A percentile compares a stretch with the other conserved stretches of the same genome.
Evolutionary conservation across 129 eudicot species (phyloP).

Genomic region (Escallonia herrerae): DNA sequence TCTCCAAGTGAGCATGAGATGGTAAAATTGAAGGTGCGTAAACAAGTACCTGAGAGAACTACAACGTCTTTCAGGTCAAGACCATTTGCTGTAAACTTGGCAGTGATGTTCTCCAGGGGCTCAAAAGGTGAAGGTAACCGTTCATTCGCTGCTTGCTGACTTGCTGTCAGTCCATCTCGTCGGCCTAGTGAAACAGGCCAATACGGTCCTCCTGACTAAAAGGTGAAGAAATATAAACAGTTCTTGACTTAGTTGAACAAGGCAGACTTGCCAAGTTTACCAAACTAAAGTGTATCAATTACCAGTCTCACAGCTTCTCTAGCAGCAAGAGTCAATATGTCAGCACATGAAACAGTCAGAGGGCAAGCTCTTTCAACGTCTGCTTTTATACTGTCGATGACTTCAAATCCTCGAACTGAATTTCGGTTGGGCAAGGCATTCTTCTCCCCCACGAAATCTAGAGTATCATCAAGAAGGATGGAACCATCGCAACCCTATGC

Average conservation of each 20-base stretch:
- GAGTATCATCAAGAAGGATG: conserved; percentile 58
- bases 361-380: conserved; percentile 69
- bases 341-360: conserved; percentile 55
- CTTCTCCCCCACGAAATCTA: conserved; percentile 53
- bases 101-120: conserved; percentile 59
- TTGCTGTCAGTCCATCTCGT: conserved; percentile 67
- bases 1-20: too few relatives aligned
- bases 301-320: conserved; percentile 71
- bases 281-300: background rate
- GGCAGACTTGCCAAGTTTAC: too few relatives aligned
- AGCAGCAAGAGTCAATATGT: conserved; percentile 74
- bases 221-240: background rate
- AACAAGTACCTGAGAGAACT: conserved; percentile 65
- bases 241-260: too few relatives aligned
- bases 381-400: conserved; percentile 57
- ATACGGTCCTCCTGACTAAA: conserved; percentile 76
- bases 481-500: conserved; percentile 80
- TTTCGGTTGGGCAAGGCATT: conserved; percentile 55
- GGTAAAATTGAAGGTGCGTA: too few relatives aligned
- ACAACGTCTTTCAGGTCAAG: conserved; percentile 72
- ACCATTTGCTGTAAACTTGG: conserved; percentile 63
- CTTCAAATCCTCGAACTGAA: conserved; percentile 55
- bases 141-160: conserved; percentile 55
- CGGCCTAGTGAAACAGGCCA: conserved; percentile 72
- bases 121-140: conserved; percentile 75